Base-by-base conservation (phyloP, 345 rosid species). In the Citrus hindsii region DNA sequence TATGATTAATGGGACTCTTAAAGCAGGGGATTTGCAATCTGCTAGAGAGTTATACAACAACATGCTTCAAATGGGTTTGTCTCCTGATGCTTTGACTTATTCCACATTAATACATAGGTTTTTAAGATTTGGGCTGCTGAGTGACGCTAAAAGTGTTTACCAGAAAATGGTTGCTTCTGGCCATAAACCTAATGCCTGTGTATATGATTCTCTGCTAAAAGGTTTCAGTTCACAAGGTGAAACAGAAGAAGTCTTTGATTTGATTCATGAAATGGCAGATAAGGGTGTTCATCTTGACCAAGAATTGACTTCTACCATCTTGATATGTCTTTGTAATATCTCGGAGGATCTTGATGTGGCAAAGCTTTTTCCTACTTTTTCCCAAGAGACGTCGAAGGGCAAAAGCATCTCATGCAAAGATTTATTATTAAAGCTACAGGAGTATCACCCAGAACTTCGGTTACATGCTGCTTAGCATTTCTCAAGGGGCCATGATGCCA, bases 151-250 rank as follows among this genome's bases (percentile, higher is more conserved):
- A 76, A 46, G 81, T 66, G 70, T 70, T 63, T 86, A 86, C 70
- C 90, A 92, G 68, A 83, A 79, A 79, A 88, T 92, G 94, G 78
- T 89, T 71, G 86, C 86, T 37, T 80, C 81, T 25, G 97, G 97
- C 66, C 75, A 84, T 77, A 80, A 62, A 78, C 91, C 94, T 27
- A 85, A 81, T 74, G 77, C 77, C 38, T 67, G 70, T 76, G 81
- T 86, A 35, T 86, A 81, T 79, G 93, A 92, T 79, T 89, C 89
- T 61, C 86, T 92, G 75, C 76, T 92, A 82, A 90, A 84, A 85
- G 85, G 85, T 74, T 83, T 86, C 65, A 71, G 84, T 69, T 78
- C 80, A 37, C 79, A 77, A 68, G 92, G 88, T 37, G 88, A 89
- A 72, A 74, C 83, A 19, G 89, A 84, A n/a, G 90, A 87, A 71